phyloP scores from a whole-genome alignment of 2,329 filamentous ascomycete genomes.

The Cercospora sojina region DNA sequence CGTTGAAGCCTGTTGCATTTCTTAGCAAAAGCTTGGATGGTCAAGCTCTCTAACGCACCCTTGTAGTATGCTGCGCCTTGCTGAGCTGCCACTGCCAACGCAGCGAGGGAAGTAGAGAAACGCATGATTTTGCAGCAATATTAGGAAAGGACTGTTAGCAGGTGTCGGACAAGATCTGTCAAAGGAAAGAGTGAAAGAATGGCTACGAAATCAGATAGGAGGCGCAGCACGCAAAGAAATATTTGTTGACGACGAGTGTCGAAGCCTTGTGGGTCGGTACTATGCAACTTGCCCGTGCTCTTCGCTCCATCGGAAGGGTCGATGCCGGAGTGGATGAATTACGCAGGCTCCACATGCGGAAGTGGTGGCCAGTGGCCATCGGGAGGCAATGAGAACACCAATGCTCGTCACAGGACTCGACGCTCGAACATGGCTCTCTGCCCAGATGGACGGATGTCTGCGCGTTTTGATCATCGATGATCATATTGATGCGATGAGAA shows the following conservation, averaged over 20 bases:
- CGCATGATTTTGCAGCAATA: slow-evolving; percentile 26
- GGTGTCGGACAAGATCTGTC: neutral
- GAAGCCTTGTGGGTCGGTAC: slow-evolving; percentile 14
- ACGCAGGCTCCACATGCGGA: neutral
- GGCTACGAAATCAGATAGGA: neutral
- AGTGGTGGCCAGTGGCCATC: neutral
- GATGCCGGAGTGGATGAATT: slow-evolving; percentile 13
- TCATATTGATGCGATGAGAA: neutral
- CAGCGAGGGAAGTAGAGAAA: slow-evolving; percentile 32
- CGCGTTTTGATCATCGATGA: neutral
- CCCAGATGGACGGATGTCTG: neutral
- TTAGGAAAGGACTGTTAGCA: neutral
- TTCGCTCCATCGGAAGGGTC: slow-evolving; percentile 14
- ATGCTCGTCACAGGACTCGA: neutral
- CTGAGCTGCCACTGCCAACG: slow-evolving; percentile 38
- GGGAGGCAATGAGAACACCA: neutral
- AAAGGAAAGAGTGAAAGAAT: neutral
- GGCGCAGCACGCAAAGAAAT: slow-evolving; percentile 2
- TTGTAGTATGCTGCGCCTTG: slow-evolving; percentile 42
- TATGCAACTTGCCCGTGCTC: slow-evolving; percentile 6
- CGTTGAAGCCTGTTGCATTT: slow-evolving; percentile 41
- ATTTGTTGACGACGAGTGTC: slow-evolving; percentile 4
- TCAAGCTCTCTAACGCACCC: slow-evolving; percentile 1
- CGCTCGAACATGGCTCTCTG: neutral
- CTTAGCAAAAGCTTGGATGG: neutral